These are phyloP conservation scores for Cryphonectria parasitica DNA, from an alignment of 2,329 filamentous ascomycete genomes.

Conservation along the genomic window DNA sequence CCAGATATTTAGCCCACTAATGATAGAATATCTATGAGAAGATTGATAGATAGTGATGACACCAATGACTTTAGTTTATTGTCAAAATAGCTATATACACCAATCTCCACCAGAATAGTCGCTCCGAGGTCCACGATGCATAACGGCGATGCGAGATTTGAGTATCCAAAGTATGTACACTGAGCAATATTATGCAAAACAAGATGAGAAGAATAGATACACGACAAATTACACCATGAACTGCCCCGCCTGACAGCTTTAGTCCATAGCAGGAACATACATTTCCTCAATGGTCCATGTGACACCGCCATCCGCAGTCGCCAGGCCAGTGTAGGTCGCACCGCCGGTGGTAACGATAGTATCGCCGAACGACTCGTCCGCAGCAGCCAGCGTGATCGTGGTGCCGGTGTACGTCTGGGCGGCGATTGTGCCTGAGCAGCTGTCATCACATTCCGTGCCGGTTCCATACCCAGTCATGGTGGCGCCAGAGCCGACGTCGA, in stretches of 20 bases:
- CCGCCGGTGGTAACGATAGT: constrained; percentile 37
- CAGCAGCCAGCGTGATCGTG: constrained; percentile 41
- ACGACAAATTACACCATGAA: background rate
- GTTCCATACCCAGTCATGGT: constrained; percentile 45
- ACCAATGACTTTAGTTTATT: no score
- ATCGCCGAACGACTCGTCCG: constrained; percentile 38
- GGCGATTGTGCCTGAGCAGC: constrained; percentile 44
- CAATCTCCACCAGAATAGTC: no score
- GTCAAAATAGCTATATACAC: no score
- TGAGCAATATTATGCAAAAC: no score
- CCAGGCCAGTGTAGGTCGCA: constrained; percentile 41
- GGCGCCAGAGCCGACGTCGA: constrained; percentile 38
- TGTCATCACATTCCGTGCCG: constrained; percentile 45
- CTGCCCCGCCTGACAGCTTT: background rate
- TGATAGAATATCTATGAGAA: no score
- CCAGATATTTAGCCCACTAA: no score
- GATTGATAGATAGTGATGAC: no score
- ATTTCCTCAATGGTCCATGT: constrained; percentile 41
- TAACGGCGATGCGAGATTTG: no score
- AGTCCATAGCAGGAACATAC: constrained; percentile 24
- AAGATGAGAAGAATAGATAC: no score
- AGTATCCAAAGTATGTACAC: no score
- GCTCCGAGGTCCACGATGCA: no score
- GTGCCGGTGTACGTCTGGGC: constrained; percentile 45
- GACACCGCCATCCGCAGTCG: constrained; percentile 40